These are phyloP conservation scores for Ambrosiella cleistominuta DNA, from an alignment of 2,329 filamentous ascomycete genomes.

Conservation along the genomic window DNA sequence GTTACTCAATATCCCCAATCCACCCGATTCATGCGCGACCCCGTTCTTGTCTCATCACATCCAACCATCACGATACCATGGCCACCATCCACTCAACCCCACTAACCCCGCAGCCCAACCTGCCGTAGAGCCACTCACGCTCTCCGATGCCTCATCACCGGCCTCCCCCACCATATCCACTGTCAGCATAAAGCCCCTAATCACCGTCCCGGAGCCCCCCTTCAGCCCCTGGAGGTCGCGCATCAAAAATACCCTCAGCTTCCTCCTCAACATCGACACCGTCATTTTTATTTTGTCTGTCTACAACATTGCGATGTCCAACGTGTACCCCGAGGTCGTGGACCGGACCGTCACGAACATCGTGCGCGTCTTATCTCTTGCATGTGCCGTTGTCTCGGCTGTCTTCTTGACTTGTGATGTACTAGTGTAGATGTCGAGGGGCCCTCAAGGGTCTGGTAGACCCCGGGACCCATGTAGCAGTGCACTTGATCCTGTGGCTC, in stretches of 20 bases:
- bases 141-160: too few relatives aligned
- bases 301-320: not conserved
- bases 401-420: not conserved
- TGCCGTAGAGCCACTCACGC: too few relatives aligned
- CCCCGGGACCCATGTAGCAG: conserved; percentile 11
- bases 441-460: conserved; percentile 12
- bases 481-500: conserved; percentile 16
- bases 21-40: too few relatives aligned
- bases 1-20: too few relatives aligned
- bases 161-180: too few relatives aligned
- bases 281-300: conserved; percentile 1
- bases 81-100: too few relatives aligned
- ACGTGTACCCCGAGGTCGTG: not conserved
- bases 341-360: not conserved
- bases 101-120: too few relatives aligned
- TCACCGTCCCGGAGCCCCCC: not conserved
- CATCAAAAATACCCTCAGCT: conserved; percentile 2
- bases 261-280: conserved; percentile 1
- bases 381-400: not conserved
- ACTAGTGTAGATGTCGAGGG: not conserved
- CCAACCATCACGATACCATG: too few relatives aligned
- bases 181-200: not conserved
- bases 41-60: too few relatives aligned
- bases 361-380: not conserved
- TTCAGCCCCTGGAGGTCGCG: not conserved